Evolutionary conservation across 1,284 basidiomycete genomes (phyloP).

Genomic region (Vanrija humicola): DNA sequence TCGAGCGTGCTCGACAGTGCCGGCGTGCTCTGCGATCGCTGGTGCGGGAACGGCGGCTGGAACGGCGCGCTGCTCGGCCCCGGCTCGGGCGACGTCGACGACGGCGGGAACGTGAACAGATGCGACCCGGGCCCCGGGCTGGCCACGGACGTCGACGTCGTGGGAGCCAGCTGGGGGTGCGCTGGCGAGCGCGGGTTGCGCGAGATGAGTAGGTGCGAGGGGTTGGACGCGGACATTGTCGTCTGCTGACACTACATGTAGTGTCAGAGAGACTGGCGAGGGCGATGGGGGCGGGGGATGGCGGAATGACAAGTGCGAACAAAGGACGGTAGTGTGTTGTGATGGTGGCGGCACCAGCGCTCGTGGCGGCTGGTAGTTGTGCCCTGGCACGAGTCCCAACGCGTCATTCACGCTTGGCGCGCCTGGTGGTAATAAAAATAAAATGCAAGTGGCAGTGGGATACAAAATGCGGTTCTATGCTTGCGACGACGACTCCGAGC

Average conservation of each 20-base stretch:
- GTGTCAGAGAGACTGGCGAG: too few relatives aligned
- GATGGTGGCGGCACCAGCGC: background rate
- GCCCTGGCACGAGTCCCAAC: background rate
- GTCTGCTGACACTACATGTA: background rate
- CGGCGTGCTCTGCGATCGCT: constrained; percentile 5
- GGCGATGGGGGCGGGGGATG: too few relatives aligned
- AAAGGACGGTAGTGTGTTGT: background rate
- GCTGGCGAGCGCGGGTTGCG: constrained; percentile 43
- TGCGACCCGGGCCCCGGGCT: constrained; percentile 9
- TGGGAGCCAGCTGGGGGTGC: constrained; percentile 39
- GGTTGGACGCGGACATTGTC: constrained; percentile 32
- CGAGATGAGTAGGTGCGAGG: constrained; percentile 44
- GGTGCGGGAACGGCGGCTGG: constrained; percentile 1
- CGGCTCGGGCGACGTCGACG: background rate
- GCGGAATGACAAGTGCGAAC: background rate
- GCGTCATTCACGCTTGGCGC: background rate
- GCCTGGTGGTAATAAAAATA: too few relatives aligned
- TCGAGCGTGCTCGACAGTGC: background rate
- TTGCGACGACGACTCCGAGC: background rate
- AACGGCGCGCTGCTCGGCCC: background rate
- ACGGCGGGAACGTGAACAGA: constrained; percentile 10
- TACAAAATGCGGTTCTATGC: background rate
- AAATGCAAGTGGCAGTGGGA: background rate
- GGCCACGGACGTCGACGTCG: constrained; percentile 21
- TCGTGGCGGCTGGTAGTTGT: background rate